A percentile compares a stretch with the other conserved stretches of the same genome.
Conservation (phyloP, 768 basidiomycete species). For the Mycena vitilis region DNA sequence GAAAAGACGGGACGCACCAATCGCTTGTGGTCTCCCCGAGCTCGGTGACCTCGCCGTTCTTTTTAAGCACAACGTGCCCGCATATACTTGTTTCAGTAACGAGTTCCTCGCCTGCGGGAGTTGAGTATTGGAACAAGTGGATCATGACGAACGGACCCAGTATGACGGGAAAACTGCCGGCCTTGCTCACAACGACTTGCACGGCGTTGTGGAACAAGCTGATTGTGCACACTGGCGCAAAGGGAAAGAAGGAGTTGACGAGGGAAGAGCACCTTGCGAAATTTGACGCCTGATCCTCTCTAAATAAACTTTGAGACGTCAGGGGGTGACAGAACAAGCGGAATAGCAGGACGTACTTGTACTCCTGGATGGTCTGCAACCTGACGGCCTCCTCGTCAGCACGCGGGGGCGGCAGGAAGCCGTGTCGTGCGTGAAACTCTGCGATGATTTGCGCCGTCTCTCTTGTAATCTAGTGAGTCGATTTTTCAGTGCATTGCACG, state of each 20-base stretch:
- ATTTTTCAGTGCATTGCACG: not conserved
- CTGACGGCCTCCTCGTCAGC: conserved; percentile 25
- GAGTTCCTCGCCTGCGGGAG: conserved; percentile 11
- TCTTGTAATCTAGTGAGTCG: conserved; percentile 7
- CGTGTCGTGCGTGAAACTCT: conserved; percentile 25
- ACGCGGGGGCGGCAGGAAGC: conserved; percentile 28
- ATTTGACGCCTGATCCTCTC: conserved; percentile 23
- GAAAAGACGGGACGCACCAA: conserved; percentile 7
- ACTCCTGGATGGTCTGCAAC: not conserved
- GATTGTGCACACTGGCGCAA: conserved; percentile 23
- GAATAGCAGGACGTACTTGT: not conserved
- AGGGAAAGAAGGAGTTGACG: conserved; percentile 19
- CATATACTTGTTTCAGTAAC: conserved; percentile 28
- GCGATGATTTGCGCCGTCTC: conserved; percentile 25
- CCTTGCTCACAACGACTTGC: conserved; percentile 27
- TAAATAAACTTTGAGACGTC: conserved; percentile 22
- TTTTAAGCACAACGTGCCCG: conserved; percentile 27
- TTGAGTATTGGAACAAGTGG: no score
- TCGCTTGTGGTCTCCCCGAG: conserved; percentile 15
- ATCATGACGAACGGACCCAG: not conserved
- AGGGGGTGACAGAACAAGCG: not conserved
- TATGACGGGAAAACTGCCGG: conserved; percentile 18
- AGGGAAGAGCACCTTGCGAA: conserved; percentile 25
- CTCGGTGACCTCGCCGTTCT: conserved; percentile 18
- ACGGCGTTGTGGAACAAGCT: conserved; percentile 29